These are phyloP conservation scores for Ilex aquifolium DNA, from an alignment of 257 asterid genomes.

Conservation along the genomic window DNA sequence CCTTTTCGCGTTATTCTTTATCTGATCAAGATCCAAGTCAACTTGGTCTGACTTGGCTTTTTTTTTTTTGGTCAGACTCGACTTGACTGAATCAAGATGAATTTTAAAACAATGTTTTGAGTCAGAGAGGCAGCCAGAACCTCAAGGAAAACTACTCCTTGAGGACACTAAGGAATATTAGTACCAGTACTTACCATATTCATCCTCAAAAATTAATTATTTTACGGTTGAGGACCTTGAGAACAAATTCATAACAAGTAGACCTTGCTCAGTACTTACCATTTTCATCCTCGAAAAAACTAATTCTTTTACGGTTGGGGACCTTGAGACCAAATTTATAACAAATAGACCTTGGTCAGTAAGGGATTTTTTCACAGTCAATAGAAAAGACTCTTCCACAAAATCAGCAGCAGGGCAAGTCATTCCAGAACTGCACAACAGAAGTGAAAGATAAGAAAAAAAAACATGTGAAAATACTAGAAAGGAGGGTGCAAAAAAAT, in stretches of 20 bases:
- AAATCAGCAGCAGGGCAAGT: slow-evolving; percentile 82
- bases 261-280: slow-evolving; percentile 58
- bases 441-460: slow-evolving; percentile 7
- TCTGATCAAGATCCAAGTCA: no score
- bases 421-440: slow-evolving; percentile 68
- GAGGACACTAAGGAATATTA: no score
- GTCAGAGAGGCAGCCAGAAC: no score
- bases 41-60: no score
- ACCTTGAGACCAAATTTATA: slow-evolving; percentile 84
- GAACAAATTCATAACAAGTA: slow-evolving; percentile 21
- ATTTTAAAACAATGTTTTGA: no score
- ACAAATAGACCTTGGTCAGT: slow-evolving; percentile 73
- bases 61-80: no score
- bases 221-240: slow-evolving; percentile 75
- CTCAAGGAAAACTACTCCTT: no score
- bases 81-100: no score
- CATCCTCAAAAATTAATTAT: slow-evolving; percentile 46
- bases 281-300: slow-evolving; percentile 55
- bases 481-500: not conserved
- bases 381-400: slow-evolving; percentile 73
- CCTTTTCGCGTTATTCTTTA: no score
- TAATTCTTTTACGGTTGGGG: slow-evolving; percentile 48
- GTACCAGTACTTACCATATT: slow-evolving; percentile 43
- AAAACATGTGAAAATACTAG: not conserved
- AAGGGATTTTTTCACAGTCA: slow-evolving; percentile 52